Base-by-base conservation (phyloP, 164 flowering plant species). In the Kingdonia uniflora region DNA sequence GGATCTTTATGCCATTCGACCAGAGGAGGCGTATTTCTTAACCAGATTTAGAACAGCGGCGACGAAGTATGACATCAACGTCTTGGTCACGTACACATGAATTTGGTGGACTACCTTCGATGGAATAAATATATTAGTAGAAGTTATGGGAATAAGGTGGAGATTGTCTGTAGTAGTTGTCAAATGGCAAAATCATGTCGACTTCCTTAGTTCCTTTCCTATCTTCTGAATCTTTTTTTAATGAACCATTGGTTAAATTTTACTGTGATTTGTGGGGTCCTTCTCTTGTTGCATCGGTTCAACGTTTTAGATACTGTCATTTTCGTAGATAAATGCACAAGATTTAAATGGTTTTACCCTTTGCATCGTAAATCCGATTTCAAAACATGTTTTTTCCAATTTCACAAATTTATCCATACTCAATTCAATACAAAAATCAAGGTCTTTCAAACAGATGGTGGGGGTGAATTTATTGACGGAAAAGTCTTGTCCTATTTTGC, bases 211-310 rank as follows among this genome's bases (percentile, higher is more conserved):
- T n/a, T n/a, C n/a, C 35, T 3, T 29, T 50, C 16, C 3, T 50
- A 16, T 50, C 5, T 25, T 26, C 11, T 29, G 21, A 26, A 0
- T 4, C 11, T 2, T 50, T 50, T 29, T 26, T 1, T 25, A 38
- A 50, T 26, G 53, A 50, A n/a, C 17, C 53, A 0, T 17, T n/a
- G n/a, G n/a, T 26, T 50, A 29, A 50, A n/a, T 26, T 50, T 50
- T 19, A 29, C 2, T 50, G 40, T 50, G 53, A 50, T 50, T 29
- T 50, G 10, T 50, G 40, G 53, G 53, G 53, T 23, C 53, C 40
- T 14, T 10, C 53, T 6, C 39, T 29, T 29, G 35, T 29, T 29
- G 8, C 35, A 3, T 29, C 35, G 35, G 35, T 29, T 29, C 53
- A 29, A 37, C 14, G 38, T 5, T 50, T 16, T 29, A 14, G 17